Evolutionary conservation across 768 basidiomycete species (phyloP), one percentile per base, ranked within the genome.

Genomic region (Tremella mesenterica): DNA sequence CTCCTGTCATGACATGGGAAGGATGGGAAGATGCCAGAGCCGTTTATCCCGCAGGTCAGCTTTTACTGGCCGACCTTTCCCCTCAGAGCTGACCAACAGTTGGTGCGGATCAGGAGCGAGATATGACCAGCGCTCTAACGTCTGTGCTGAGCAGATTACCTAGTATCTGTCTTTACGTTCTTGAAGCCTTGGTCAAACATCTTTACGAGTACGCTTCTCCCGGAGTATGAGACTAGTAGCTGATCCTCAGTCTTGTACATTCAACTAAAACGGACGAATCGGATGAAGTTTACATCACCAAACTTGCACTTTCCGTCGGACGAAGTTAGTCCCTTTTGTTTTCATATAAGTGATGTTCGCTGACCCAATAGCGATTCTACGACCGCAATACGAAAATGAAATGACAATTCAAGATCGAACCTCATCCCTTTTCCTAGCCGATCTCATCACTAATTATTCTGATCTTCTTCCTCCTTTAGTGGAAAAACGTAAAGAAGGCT

Each of bases 381-480:
- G 90, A 25, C 93, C 93, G 18, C 86, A 83, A 72, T 64, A 77
- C 34, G 91, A 96, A 69, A 84, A 82, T 4, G 81, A 88, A 52
- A 69, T 91, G 23, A 88, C 91, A 2, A 84, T 97, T 56, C 88
- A 93, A 71, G 91, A 91, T 69, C 85, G 89, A 85, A 93, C 75
- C 83, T 88, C 48, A 80, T 67, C 85, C 14, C 74, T 86, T 39
- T 75, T 96, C 56, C 85, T 95, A 73, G 81, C 89, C 29, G 90
- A 93, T 66, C 79, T 97, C 1, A 59, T 96, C 59, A 83, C 81
- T 54, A 79, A 85, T 59, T 87, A 91, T 64, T 76, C 78, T 13
- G 78, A 76, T 2, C 78, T 93, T 36, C 76, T 96, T 36, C 89
- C 90, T 0, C 82, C 85, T 0, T 83, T 88, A 0, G 83, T 96